A percentile compares a stretch with the other conserved stretches of the same genome.
phyloP scores from a whole-genome alignment of 345 rosid genomes.

The Salix brachista region DNA sequence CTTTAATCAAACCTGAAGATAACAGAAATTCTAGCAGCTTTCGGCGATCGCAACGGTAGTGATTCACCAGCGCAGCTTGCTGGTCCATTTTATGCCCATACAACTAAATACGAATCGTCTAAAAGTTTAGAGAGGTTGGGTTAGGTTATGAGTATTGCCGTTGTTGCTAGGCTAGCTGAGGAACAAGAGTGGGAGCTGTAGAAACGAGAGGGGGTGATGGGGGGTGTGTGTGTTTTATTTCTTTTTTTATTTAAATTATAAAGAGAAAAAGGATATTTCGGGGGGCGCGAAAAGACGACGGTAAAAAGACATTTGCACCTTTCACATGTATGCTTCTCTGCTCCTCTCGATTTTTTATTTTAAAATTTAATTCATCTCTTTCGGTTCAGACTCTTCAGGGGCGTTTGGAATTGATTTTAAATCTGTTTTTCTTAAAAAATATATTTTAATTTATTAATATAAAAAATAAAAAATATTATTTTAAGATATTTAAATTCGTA shows the following conservation, averaged over 20 bases:
- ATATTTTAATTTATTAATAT: too few relatives aligned
- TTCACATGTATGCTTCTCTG: too few relatives aligned
- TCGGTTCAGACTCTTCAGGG: too few relatives aligned
- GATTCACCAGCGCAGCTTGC: slow-evolving; percentile 38
- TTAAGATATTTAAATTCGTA: too few relatives aligned
- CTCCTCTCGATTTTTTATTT: too few relatives aligned
- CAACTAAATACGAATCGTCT: background rate
- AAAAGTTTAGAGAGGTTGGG: background rate
- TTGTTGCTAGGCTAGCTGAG: background rate
- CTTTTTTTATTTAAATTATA: background rate
- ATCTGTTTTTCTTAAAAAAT: too few relatives aligned
- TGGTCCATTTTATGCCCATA: slow-evolving; percentile 18
- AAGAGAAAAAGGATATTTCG: background rate
- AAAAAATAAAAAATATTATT: too few relatives aligned
- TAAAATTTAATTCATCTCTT: too few relatives aligned
- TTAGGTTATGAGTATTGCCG: background rate
- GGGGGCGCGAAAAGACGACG: slow-evolving; percentile 24
- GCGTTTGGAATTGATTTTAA: too few relatives aligned
- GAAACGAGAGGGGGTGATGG: background rate
- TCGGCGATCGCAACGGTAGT: slow-evolving; percentile 87
- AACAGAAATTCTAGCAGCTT: slow-evolving; percentile 72
- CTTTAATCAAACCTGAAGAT: slow-evolving; percentile 54
- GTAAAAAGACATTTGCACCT: background rate
- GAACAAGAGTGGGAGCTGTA: background rate
- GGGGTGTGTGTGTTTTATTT: background rate